Evolutionary conservation across 73 alveolate genomes (phyloP), one percentile per base, ranked within the genome.

Genomic region (Tetrahymena malaccensis): DNA sequence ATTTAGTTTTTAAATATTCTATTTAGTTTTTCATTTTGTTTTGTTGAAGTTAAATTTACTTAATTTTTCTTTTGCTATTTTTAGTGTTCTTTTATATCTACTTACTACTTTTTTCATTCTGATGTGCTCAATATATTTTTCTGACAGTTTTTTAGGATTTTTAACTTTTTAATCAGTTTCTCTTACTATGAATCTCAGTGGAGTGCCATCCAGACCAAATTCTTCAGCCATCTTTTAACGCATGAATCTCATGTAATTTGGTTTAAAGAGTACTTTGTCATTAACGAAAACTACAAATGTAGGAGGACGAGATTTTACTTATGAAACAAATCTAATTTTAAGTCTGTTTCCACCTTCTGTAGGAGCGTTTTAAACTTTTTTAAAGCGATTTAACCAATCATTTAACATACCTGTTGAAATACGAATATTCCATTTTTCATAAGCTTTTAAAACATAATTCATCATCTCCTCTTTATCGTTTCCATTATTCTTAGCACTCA

Each of bases 351-450:
- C 99, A 19, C 97, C 98, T 11, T 94, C 97, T 37, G 97, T 94
- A 17, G 99, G 99, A 96, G 97, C 94, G 43, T 94, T 94, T 43
- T 98, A 96, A 12, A 97, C 97, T 95, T 96, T 96, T 57, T 97
- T 94, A 43, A 97, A 95, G 33, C 97, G 97, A 34, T 96, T 94
- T 33, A 97, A 95, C 99, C 99, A 98, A 33, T 97, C 98, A 97
- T 98, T 98, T 16, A 98, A 94, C 70, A 98, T 94, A 17, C 98
- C 97, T 22, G 99, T 98, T 0, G 99, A 96, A 12, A 98, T 97
- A 94, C 99, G 94, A 50, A 98, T 97, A 96, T 98, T 98, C 99
- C 99, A 98, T 50, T 95, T 96, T 85, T 98, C 99, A 97, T 98
- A 98, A 10, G 98, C 97, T 44, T 97, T 55, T 85, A 98, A 50